Evolutionary conservation across 805 yeast species (phyloP).

Genomic region (Candida ipomoeae): DNA sequence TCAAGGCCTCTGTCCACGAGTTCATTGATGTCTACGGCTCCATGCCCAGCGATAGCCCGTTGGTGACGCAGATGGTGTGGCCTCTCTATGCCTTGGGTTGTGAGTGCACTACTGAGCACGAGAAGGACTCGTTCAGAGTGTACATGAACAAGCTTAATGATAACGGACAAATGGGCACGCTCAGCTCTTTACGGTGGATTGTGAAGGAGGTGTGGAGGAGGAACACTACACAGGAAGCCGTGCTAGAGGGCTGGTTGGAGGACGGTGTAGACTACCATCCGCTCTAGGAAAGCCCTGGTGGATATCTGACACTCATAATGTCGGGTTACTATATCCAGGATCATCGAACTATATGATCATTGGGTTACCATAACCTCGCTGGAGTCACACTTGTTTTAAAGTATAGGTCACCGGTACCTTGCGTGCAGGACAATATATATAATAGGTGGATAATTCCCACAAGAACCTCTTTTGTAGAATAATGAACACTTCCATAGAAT

Average conservation of each 20-base stretch:
- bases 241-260: constrained; percentile 44
- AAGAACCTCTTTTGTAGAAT: too few relatives aligned
- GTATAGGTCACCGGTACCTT: too few relatives aligned
- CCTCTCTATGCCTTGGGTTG: constrained; percentile 51
- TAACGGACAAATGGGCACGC: constrained; percentile 54
- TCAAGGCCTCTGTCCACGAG: constrained; percentile 37
- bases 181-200: constrained; percentile 39
- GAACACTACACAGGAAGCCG: constrained; percentile 40
- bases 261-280: constrained; percentile 51
- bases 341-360: too few relatives aligned
- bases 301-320: too few relatives aligned
- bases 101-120: constrained; percentile 33
- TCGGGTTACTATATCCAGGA: too few relatives aligned
- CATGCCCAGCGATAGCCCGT: constrained; percentile 43
- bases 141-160: constrained; percentile 42
- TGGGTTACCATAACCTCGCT: too few relatives aligned
- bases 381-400: too few relatives aligned
- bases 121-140: constrained; percentile 24
- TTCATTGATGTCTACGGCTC: constrained; percentile 46
- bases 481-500: too few relatives aligned
- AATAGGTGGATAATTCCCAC: too few relatives aligned
- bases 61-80: constrained; percentile 62
- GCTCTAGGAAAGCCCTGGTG: constrained; percentile 11
- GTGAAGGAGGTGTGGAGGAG: constrained; percentile 46
- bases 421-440: too few relatives aligned